Evolutionary conservation across 495 filamentous ascomycete genomes (phyloP).

Genomic region (Lichenothelia convexa): DNA sequence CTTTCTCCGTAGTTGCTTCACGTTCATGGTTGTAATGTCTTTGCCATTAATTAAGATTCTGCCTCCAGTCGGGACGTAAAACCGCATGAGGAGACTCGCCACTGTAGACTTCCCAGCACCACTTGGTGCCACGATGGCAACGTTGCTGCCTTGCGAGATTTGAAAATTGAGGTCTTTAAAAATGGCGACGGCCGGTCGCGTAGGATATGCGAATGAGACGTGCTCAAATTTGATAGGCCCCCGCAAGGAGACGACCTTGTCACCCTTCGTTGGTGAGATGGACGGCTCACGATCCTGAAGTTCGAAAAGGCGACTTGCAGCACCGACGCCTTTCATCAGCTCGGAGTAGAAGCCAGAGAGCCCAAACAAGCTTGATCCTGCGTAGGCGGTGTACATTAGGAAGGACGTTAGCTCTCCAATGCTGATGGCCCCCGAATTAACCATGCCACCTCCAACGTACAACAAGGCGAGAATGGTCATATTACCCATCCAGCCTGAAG

Average conservation of each 20-base stretch:
- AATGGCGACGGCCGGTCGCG: slow-evolving; percentile 50
- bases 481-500: slow-evolving; percentile 76
- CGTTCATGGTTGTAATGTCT: slow-evolving; percentile 75
- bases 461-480: slow-evolving; percentile 89
- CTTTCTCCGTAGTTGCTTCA: slow-evolving; percentile 80
- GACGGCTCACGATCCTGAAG: slow-evolving; percentile 80
- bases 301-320: slow-evolving; percentile 86
- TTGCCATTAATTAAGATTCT: slow-evolving; percentile 65
- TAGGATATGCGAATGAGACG: slow-evolving; percentile 13
- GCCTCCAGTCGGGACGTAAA: slow-evolving; percentile 72
- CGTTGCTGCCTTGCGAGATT: slow-evolving; percentile 80
- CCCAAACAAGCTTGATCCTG: slow-evolving; percentile 78
- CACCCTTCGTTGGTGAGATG: slow-evolving; percentile 67
- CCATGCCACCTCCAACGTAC: slow-evolving; percentile 78
- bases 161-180: slow-evolving; percentile 79
- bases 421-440: slow-evolving; percentile 65
- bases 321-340: slow-evolving; percentile 95
- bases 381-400: slow-evolving; percentile 93
- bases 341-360: slow-evolving; percentile 93
- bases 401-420: slow-evolving; percentile 93
- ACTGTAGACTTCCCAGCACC: slow-evolving; percentile 94
- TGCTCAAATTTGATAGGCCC: slow-evolving; percentile 38
- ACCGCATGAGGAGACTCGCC: slow-evolving; percentile 68
- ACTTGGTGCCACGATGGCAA: slow-evolving; percentile 89
- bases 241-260: slow-evolving; percentile 58